Evolutionary conservation across 2,329 filamentous ascomycete genomes (phyloP), one percentile per base, ranked within the genome.

Genomic region (Aspergillus pseudonomiae): DNA sequence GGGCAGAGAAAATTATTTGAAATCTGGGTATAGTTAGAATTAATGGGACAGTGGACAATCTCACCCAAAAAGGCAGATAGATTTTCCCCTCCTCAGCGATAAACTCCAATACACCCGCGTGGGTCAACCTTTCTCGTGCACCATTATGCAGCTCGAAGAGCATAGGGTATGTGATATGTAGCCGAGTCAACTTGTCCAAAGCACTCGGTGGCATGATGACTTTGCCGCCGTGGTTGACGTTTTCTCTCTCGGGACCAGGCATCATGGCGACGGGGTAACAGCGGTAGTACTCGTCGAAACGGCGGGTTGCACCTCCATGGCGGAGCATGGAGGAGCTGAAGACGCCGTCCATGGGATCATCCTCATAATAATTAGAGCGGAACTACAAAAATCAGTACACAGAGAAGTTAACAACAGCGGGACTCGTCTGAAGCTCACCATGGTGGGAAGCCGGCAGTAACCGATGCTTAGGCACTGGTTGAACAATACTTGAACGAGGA

Each of bases 271-370:
- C 87, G 50, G 95, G 95, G 75, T 98, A 99, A 83, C 94, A 97
- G 73, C 95, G 90, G 81, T 97, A 98, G 83, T 97, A 98, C 80
- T 99, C 95, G 79, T 99, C 94, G 82, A 99, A 99, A 65, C 94
- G 92, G 72, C 93, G 91, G 70, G 80, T 84, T 73, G 77, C 78
- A 57, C 79, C 81, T 50, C 77, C 75, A 66, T 81, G 82, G 41
- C 81, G 81, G 64, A 86, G 75, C 78, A 87, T 84, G 63, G 82
- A 81, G 16, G 81, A 78, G 65, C 85, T 82, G 65, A 86, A 83
- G 73, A 86, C 83, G 63, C 82, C 79, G 7, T 81, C 79, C 80
- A 83, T 82, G 53, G 79, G 77, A 65, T 82, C 85, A 70, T 86
- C 82, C 62, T 84, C 79, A 78, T 83, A 85, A 74, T 81, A 86